Evolutionary conservation across 257 asterid genomes (phyloP).

Genomic region (Nicotiana sylvestris): DNA sequence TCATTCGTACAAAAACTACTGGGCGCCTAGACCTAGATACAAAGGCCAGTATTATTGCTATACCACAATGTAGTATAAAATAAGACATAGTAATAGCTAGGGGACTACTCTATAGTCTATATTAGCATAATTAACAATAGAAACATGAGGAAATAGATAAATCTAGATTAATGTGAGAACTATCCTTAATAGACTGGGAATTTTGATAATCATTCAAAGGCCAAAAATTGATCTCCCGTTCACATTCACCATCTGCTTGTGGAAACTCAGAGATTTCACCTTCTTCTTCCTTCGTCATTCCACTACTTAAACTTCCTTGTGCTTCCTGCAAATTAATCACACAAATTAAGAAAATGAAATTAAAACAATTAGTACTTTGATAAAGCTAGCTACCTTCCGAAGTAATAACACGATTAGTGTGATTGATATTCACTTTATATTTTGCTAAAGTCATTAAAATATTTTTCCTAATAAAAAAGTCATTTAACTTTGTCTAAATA

Average conservation of each 20-base stretch:
- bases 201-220: not conserved
- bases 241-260: not conserved
- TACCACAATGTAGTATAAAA: not conserved
- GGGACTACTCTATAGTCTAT: not conserved
- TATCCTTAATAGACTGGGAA: not conserved
- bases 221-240: conserved; percentile 7
- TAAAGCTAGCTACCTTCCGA: no score
- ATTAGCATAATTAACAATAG: not conserved
- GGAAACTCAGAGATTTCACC: not conserved
- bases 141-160: not conserved
- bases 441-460: no score
- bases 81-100: not conserved
- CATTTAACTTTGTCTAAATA: no score
- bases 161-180: not conserved
- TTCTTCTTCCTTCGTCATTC: conserved; percentile 15
- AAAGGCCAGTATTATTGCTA: not conserved
- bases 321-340: not conserved
- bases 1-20: not conserved
- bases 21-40: not conserved
- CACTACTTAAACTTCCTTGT: conserved; percentile 10
- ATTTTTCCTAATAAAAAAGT: no score
- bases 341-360: not conserved
- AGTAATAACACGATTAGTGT: no score
- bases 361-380: no score
- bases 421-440: no score